A percentile compares a stretch with the other conserved stretches of the same genome.
phyloP scores from a whole-genome alignment of 169 alveolate genomes.

The Eimeria maxima region DNA sequence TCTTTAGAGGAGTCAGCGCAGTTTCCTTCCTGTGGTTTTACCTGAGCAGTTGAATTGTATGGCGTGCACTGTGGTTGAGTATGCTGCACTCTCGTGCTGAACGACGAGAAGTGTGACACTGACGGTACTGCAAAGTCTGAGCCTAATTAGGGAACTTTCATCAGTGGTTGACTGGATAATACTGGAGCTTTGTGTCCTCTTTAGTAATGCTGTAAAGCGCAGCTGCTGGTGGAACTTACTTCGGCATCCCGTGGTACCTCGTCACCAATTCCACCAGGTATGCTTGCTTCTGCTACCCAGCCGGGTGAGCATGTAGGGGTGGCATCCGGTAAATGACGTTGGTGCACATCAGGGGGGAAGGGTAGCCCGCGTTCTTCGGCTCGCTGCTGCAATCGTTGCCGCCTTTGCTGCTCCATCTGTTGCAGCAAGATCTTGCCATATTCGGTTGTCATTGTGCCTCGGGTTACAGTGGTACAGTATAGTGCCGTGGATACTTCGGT shows the following conservation, averaged over 20 bases:
- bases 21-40: neutral
- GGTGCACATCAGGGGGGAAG: slow-evolving; percentile 44
- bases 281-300: neutral
- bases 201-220: neutral
- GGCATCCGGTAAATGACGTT: neutral
- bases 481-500: neutral
- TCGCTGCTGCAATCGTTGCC: slow-evolving; percentile 52
- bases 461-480: neutral
- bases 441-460: slow-evolving; percentile 67
- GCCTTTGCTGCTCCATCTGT: slow-evolving; percentile 72
- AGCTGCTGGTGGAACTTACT: slow-evolving; percentile 5
- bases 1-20: slow-evolving; percentile 10
- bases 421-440: slow-evolving; percentile 77
- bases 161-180: neutral
- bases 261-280: neutral
- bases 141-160: neutral
- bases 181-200: neutral
- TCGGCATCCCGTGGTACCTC: neutral
- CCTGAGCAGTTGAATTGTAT: slow-evolving; percentile 46
- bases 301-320: neutral
- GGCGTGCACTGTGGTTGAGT: neutral
- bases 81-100: neutral
- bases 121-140: neutral
- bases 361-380: slow-evolving; percentile 77
- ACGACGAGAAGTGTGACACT: neutral